A percentile compares a stretch with the other conserved stretches of the same genome.
Conservation (phyloP, 768 basidiomycete species). For the Termitomyces eurrhizus region DNA sequence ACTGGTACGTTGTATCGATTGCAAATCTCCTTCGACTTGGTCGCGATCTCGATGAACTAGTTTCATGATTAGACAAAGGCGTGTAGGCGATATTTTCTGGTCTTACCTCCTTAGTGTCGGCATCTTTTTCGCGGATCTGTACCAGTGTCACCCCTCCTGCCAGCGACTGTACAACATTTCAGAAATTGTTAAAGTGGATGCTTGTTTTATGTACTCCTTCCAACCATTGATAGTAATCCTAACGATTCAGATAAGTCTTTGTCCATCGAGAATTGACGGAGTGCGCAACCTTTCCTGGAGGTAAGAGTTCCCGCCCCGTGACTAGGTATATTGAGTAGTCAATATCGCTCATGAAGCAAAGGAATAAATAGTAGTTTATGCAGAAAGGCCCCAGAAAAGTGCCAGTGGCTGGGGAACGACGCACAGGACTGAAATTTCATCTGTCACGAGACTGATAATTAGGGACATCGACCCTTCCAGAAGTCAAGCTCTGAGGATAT, state of each 20-base stretch:
- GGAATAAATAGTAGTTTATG: background rate
- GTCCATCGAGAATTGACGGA: background rate
- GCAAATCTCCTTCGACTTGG: slow-evolving; percentile 65
- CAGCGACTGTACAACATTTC: slow-evolving; percentile 52
- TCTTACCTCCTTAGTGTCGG: slow-evolving; percentile 73
- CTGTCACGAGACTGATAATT: background rate
- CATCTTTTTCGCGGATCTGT: slow-evolving; percentile 83
- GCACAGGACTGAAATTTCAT: background rate
- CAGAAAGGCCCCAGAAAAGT: background rate
- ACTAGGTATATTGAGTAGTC: slow-evolving; percentile 85
- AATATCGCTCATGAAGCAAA: slow-evolving; percentile 21
- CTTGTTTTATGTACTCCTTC: slow-evolving; percentile 52
- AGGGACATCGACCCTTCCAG: too few species aligned
- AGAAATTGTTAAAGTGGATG: slow-evolving; percentile 1
- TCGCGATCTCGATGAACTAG: slow-evolving; percentile 77
- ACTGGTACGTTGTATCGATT: slow-evolving; percentile 75
- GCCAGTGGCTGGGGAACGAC: background rate
- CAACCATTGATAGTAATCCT: slow-evolving; percentile 70
- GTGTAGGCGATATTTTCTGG: background rate
- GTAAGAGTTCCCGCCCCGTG: slow-evolving; percentile 75
- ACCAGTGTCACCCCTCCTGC: slow-evolving; percentile 88
- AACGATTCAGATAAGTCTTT: slow-evolving; percentile 6
- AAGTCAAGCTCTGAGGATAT: background rate
- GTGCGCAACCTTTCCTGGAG: slow-evolving; percentile 60
- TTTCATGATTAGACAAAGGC: background rate